These are phyloP conservation scores for Alopecurus myosuroides DNA, from an alignment of 176 grass and related monocot genomes.

Conservation along the genomic window DNA sequence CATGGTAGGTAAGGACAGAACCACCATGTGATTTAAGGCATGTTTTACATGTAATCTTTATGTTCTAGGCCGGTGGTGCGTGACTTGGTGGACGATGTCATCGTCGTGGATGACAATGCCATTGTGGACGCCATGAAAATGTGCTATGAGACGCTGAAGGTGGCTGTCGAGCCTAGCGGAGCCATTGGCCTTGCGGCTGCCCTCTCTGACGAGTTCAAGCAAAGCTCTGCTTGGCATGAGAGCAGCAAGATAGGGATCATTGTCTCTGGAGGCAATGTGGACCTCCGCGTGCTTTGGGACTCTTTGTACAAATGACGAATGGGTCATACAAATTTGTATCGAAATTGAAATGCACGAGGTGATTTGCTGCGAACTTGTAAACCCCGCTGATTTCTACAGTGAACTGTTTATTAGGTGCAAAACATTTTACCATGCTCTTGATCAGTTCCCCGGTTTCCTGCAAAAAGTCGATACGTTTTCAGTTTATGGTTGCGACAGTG, in stretches of 20 bases:
- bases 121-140: constrained; percentile 87
- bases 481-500: neutral
- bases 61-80: constrained; percentile 72
- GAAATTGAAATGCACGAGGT: neutral
- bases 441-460: neutral
- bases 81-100: constrained; percentile 82
- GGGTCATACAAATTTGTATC: neutral
- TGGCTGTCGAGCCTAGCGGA: constrained; percentile 76
- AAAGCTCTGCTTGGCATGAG: constrained; percentile 55
- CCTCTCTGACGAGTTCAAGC: constrained; percentile 71
- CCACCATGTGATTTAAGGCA: neutral
- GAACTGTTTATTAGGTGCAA: neutral
- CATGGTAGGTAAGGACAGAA: neutral
- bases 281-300: constrained; percentile 74
- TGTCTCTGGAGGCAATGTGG: constrained; percentile 83
- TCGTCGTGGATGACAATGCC: constrained; percentile 67
- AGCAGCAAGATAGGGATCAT: constrained; percentile 79
- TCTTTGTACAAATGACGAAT: constrained; percentile 38
- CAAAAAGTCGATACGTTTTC: neutral
- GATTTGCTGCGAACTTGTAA: neutral
- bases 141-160: constrained; percentile 86
- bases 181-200: constrained; percentile 70
- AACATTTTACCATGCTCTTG: neutral
- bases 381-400: neutral
- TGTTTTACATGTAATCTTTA: neutral